phyloP scores from a whole-genome alignment of 768 basidiomycete species.

The Tulasnella sp. region DNA sequence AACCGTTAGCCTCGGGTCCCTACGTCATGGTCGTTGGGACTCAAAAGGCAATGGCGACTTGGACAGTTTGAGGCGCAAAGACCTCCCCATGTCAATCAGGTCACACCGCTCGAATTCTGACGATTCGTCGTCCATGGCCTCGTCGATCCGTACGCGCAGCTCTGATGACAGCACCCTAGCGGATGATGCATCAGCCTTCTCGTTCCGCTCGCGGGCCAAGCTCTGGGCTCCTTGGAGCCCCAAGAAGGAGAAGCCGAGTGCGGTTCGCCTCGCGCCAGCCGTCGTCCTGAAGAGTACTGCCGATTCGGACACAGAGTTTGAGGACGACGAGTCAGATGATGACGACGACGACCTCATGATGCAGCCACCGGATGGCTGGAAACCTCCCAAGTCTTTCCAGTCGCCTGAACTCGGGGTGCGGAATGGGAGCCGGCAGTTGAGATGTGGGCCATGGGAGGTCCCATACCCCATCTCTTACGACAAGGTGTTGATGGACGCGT shows the following conservation, averaged over 20 bases:
- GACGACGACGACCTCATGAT: not conserved
- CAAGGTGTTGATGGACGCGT: conserved; percentile 10
- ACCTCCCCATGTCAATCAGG: too few relatives aligned
- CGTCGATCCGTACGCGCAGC: too few relatives aligned
- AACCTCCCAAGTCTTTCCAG: not conserved
- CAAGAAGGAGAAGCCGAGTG: not conserved
- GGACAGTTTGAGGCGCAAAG: too few relatives aligned
- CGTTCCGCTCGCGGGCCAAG: not conserved
- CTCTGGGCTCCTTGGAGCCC: not conserved
- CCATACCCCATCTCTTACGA: conserved; percentile 14
- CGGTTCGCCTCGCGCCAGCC: not conserved
- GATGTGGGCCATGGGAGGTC: not conserved
- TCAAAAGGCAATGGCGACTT: too few relatives aligned
- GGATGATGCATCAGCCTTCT: not conserved
- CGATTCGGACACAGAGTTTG: not conserved
- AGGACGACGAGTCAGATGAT: not conserved
- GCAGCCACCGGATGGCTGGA: not conserved
- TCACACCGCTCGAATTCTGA: too few relatives aligned
- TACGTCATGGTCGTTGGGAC: too few relatives aligned
- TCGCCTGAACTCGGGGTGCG: conserved; percentile 1
- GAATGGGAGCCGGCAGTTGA: not conserved
- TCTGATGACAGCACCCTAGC: too few relatives aligned
- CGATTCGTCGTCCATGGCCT: too few relatives aligned
- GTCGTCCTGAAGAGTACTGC: not conserved
- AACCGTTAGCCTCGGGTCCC: too few relatives aligned